Evolutionary conservation across 192 early-diverging fungal species (phyloP), one percentile per base, ranked within the genome.

Genomic region (Umbelopsis sp.): DNA sequence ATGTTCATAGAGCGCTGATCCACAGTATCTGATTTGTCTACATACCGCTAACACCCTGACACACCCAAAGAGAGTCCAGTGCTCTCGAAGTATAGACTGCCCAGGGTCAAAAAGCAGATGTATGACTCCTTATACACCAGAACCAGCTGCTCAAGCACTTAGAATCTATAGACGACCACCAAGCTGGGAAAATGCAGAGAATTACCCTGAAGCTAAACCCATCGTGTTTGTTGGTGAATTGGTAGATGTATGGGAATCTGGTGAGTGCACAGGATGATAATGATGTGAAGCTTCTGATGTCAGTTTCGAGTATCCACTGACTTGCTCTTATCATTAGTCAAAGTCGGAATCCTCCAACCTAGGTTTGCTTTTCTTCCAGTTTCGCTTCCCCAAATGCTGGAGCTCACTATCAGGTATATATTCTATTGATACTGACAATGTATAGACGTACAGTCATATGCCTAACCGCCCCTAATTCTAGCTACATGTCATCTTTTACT

Each of bases 401-500:
- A 91, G 74, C 50, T 84, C 13, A 66, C 84, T 3, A 44, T 89
- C 30, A 82, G 87, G 85, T 89, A 75, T 71, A 46, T 55, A 22
- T 12, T 10, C 2, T 5, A 0, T 10, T 6, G 11, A 1, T 20
- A 35, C 8, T 21, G 23, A 61, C 4, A 2, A 65, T 49, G 16
- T 51, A 50, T 18, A 41, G 20, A 21, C 16, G 7, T n/a, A n/a
- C 25, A 49, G 27, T 23, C 20, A 68, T 48, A 7, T 27, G 20
- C 22, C 8, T 9, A 30, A 8, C 16, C n/a, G 30, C 22, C 9
- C 16, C 3, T 3, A 0, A 58, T 18, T 37, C 16, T 58, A 91
- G 84, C 44, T 93, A 90, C 65, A 87, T 82, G 16, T 81, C 88
- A 30, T 89, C 91, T 12, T 87, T 93, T 49, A 88, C 91, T 13